Base-by-base conservation (phyloP, 192 early-diverging fungal genomes). In the Coemansia sp. region DNA sequence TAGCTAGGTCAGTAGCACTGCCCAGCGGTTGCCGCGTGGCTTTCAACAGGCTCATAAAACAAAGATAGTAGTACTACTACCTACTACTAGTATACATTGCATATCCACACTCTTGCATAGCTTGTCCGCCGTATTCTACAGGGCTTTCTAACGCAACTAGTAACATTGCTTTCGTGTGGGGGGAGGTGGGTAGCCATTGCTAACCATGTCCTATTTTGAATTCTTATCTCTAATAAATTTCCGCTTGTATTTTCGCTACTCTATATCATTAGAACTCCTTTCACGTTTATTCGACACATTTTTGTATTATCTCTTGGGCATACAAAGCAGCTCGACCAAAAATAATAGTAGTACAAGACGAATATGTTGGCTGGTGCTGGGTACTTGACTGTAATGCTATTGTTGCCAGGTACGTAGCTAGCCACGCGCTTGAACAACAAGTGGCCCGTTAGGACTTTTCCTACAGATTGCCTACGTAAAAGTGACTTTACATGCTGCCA, bases 321-420 rank as follows among this genome's bases (percentile, higher is more conserved):
- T 17, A 34, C 57, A n/a, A 42, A 57, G 53, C n/a, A 38, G 25
- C 32, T 15, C 39, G 25, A 17, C 11, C 29, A 73, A 38, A 29
- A 58, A 27, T 23, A 31, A 53, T 21, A 48, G 57, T 19, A 64
- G n/a, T 64, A 39, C 32, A 27, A 38, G 23, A 62, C n/a, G 61
- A 37, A 46, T 36, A 82, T 82, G 80, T 64, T 82, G 45, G 75
- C 80, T 11, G 80, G 80, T 2, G 80, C 80, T 12, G 80, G 80
- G 2, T 82, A 72, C 38, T 50, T 82, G 50, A 77, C 80, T 19
- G 80, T 82, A 17, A 82, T 82, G 60, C 69, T 73, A 50, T 63
- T 82, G 23, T 36, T 77, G 15, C 80, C 75, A 63, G 80, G 80
- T 82, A 82, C 53, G 69, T 59, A 53, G 14, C 23, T 53, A 53